These are phyloP conservation scores for Arabis hirsuta DNA, from an alignment of 345 rosid species.

Conservation along the genomic window DNA sequence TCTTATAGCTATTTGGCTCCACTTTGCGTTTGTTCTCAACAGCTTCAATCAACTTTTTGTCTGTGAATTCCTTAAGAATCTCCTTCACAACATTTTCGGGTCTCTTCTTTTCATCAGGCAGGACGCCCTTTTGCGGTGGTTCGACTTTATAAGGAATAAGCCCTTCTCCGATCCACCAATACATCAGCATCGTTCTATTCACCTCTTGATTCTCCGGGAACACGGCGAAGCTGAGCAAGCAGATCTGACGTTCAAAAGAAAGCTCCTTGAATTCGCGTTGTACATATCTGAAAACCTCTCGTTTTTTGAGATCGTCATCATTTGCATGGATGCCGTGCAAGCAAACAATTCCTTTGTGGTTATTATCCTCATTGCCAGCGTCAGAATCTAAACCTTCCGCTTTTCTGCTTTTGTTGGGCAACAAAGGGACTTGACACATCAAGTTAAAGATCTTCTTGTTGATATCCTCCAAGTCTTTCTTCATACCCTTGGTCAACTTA, in stretches of 20 bases:
- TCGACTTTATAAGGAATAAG: conserved; percentile 9
- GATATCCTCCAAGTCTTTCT: conserved; percentile 34
- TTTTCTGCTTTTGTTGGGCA: conserved; percentile 35
- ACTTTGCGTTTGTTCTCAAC: conserved; percentile 36
- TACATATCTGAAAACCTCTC: conserved; percentile 9
- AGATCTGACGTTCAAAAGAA: conserved; percentile 5
- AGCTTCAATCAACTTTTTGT: conserved; percentile 45
- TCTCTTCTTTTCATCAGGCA: background rate
- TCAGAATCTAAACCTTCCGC: conserved; percentile 9
- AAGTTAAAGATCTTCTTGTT: conserved; percentile 46
- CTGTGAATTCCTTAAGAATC: conserved; percentile 22
- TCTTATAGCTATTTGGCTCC: conserved; percentile 42
- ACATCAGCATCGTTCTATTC: conserved; percentile 48
- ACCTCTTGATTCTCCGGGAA: conserved; percentile 54
- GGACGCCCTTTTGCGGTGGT: background rate
- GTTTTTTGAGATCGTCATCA: background rate
- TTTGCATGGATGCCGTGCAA: conserved; percentile 26
- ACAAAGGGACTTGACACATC: conserved; percentile 44
- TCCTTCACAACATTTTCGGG: conserved; percentile 23
- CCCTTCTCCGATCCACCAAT: conserved; percentile 65
- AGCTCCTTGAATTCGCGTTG: conserved; percentile 14
- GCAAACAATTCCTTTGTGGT: conserved; percentile 22
- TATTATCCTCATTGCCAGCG: background rate
- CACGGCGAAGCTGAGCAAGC: conserved; percentile 49
- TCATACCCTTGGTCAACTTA: conserved; percentile 19